A percentile compares a stretch with the other conserved stretches of the same genome.
Conservation (phyloP, 2,329 filamentous ascomycete species). For the Curvularia hawaiiensis region DNA sequence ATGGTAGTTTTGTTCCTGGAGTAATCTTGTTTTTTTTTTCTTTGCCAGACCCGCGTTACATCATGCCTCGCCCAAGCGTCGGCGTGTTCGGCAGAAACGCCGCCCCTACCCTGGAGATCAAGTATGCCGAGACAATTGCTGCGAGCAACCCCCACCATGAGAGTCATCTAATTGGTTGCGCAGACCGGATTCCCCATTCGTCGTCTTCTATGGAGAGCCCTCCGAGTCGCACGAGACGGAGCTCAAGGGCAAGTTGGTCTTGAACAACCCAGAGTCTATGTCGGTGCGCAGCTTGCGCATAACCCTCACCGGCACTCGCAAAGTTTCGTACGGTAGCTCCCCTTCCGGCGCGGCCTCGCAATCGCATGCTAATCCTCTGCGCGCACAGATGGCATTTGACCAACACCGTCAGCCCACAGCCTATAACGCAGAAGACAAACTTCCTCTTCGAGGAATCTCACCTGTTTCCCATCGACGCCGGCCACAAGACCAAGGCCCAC, state of each 20-base stretch:
- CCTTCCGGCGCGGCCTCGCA: background rate
- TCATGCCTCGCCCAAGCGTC: constrained; percentile 42
- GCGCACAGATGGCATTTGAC: constrained; percentile 42
- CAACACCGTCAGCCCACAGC: constrained; percentile 48
- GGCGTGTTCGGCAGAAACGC: constrained; percentile 44
- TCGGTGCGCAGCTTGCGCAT: constrained; percentile 55
- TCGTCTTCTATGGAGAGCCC: constrained; percentile 56
- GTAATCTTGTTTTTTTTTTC: constrained; percentile 14
- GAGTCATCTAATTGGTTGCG: constrained; percentile 2
- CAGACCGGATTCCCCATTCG: constrained; percentile 54
- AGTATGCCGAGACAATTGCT: constrained; percentile 36
- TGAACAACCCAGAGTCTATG: constrained; percentile 55
- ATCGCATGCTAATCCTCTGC: constrained; percentile 19
- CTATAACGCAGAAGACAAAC: constrained; percentile 53
- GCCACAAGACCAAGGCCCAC: constrained; percentile 48
- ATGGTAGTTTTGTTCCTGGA: constrained; percentile 13
- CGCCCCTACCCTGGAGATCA: constrained; percentile 50
- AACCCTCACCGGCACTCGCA: constrained; percentile 54
- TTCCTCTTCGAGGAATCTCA: constrained; percentile 53
- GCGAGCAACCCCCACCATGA: constrained; percentile 3
- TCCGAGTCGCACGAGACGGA: constrained; percentile 53
- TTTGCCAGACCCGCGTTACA: constrained; percentile 16
- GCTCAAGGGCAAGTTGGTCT: constrained; percentile 53
- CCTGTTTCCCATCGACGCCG: constrained; percentile 51
- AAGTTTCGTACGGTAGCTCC: constrained; percentile 49